A percentile compares a stretch with the other conserved stretches of the same genome.
Conservation (phyloP, 345 rosid species). For the Durio zibethinus region DNA sequence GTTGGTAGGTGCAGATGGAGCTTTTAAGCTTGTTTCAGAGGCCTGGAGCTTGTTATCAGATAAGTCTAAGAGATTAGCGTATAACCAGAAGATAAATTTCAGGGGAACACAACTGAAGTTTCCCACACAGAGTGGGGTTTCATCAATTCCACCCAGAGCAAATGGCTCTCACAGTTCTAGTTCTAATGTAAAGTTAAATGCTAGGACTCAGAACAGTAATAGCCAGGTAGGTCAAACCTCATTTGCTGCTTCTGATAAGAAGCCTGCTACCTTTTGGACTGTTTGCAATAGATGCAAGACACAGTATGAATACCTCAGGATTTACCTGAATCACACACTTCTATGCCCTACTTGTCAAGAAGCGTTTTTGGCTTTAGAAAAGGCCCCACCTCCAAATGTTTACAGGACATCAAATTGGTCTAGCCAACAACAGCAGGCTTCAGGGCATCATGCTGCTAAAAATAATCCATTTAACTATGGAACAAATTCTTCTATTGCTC, state of each 20-base stretch:
- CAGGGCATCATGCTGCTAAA: conserved; percentile 1
- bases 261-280: conserved; percentile 81
- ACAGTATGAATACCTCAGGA: conserved; percentile 73
- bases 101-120: conserved; percentile 30
- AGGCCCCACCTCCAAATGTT: conserved; percentile 58
- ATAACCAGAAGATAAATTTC: conserved; percentile 54
- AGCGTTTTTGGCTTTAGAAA: conserved; percentile 74
- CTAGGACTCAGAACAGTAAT: conserved; percentile 28
- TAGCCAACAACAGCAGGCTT: conserved; percentile 35
- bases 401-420: conserved; percentile 38
- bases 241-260: conserved; percentile 26
- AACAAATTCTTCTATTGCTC: conserved; percentile 12
- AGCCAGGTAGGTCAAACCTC: conserved; percentile 21
- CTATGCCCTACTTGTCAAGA: conserved; percentile 70
- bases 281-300: conserved; percentile 68
- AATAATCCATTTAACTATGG: conserved; percentile 10
- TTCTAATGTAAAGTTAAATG: conserved; percentile 25
- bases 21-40: conserved; percentile 68
- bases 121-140: conserved; percentile 29
- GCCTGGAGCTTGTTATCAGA: conserved; percentile 83
- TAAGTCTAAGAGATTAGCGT: conserved; percentile 53
- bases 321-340: conserved; percentile 73
- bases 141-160: conserved; percentile 34
- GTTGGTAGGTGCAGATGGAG: conserved; percentile 80
- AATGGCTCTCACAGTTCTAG: conserved; percentile 46